Percentiles rank a stretch among this genome's conserved stretches.
Evolutionary conservation across 139 green algal genomes (phyloP).

Genomic region (Mychonastes homosphaera): DNA sequence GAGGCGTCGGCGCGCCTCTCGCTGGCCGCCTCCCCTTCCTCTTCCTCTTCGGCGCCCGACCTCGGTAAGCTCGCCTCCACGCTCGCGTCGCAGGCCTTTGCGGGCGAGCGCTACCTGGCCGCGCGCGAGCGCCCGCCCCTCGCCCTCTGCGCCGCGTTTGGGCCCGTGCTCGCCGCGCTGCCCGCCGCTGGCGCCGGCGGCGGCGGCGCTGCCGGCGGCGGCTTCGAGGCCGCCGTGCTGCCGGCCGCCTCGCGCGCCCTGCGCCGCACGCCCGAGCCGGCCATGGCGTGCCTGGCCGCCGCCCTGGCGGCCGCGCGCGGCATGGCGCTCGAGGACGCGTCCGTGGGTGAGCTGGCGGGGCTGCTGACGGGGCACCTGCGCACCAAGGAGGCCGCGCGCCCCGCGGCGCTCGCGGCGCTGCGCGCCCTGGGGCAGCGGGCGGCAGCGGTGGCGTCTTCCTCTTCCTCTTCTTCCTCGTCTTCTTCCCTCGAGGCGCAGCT

Average conservation of each 20-base stretch:
- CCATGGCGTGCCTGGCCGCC: conserved; percentile 27
- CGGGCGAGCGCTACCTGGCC: conserved; percentile 24
- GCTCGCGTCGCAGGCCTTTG: too few species aligned
- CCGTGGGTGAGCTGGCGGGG: conserved; percentile 40
- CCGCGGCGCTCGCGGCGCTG: too few species aligned
- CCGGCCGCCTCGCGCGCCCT: conserved; percentile 45
- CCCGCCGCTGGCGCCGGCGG: too few species aligned
- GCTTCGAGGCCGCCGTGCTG: conserved; percentile 42
- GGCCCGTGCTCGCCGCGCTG: conserved; percentile 31
- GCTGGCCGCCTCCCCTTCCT: not conserved
- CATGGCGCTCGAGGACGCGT: conserved; percentile 19
- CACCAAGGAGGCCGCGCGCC: conserved; percentile 37
- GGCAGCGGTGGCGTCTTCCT: too few species aligned
- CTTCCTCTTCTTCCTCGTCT: not conserved
- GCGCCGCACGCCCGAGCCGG: conserved; percentile 57
- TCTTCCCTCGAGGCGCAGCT: conserved; percentile 8
- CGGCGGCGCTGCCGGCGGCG: too few species aligned
- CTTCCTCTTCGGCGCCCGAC: not conserved
- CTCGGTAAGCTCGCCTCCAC: not conserved
- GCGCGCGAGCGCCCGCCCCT: conserved; percentile 15
- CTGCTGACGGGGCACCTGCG: conserved; percentile 50
- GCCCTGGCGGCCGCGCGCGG: conserved; percentile 27
- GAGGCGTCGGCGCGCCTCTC: not conserved
- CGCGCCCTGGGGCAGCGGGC: not conserved
- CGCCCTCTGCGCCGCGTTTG: conserved; percentile 23